Evolutionary conservation across 2,329 filamentous ascomycete genomes (phyloP), one percentile per base, ranked within the genome.

Genomic region (Claviceps capensis): DNA sequence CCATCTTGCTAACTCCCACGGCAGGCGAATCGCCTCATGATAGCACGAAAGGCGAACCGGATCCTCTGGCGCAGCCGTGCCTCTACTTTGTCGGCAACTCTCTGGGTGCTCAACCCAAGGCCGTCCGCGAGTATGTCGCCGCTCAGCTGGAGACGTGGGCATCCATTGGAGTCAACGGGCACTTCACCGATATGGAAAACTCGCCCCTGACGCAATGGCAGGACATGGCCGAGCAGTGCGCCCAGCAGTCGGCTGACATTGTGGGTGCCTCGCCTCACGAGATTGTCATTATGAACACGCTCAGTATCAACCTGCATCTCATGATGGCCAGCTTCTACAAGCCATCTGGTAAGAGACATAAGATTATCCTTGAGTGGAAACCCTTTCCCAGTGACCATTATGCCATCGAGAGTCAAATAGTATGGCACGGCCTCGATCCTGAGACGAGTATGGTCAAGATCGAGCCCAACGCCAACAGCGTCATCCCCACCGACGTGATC

Each of bases 61-160:
- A 69, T 59, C 43, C 22, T 17, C 42, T 43, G 14, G 34, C 47
- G 5, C 59, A 67, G 47, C 60, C 63, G 53, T 65, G 66, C 54
- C 83, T 88, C 54, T 96, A 95, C 67, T 82, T 96, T 56, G 91
- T 88, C 58, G 90, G 90, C 52, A 95, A 95, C 70, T 95, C 88
- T 0, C 77, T 95, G 1, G 89, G 89, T 40, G 78, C 91, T 4
- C 89, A 95, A 65, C 88, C 90, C 45, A 81, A 78, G 55, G 77
- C 77, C 14, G 82, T 83, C 0, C 73, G 77, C 17, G 70, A 75
- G 16, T 82, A 87, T 56, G 69, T 95, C 55, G 72, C 82, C 46
- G 77, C 81, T 5, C 88, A 94, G 58, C 76, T 95, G 1, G 78
- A 85, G 55, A 88, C 87, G 3, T 95, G 90, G 89, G 84, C 84